Base-by-base conservation (phyloP, 495 filamentous ascomycete genomes). In the Extremus antarcticus region DNA sequence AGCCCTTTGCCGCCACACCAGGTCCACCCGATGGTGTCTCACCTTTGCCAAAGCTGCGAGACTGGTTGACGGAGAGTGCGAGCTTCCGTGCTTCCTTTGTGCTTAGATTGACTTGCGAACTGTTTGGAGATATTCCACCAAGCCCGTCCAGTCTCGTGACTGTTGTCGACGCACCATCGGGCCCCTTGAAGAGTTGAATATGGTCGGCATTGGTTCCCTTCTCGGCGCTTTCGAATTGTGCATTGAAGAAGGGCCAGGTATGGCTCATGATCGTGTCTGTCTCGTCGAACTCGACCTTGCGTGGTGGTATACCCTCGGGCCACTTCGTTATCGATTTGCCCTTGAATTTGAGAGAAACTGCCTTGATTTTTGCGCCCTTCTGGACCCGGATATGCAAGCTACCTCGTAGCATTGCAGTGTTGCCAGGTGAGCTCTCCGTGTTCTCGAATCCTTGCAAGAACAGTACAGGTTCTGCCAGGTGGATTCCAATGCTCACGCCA, bases 271-370 rank as follows among this genome's bases (percentile, higher is more conserved):
- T 76, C 8, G 76, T 80, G 70, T 90, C 79, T 70, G 79, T 87
- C 56, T 98, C 91, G 64, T 81, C 83, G 56, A 86, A 84, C 52
- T 94, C 85, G 0, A 83, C 74, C 67, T 94, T 96, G 58, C 79
- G 78, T 1, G 92, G 94, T 4, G 92, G 94, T 20, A 98, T 95
- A 29, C 91, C 92, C 75, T 98, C 92, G 20, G 94, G 92, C 92
- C 92, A 98, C 65, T 95, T 89, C 0, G 92, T 98, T 58, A 85
- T 82, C 1, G 89, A 85, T 65, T 84, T 85, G 17, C 91, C 92
- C 25, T 81, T 78, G 61, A 98, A 90, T 60, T 84, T 87, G 47
- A 98, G 73, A 3, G 86, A 87, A 25, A 98, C 79, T n/a, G 89
- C 83, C 74, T 94, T 96, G 56, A 98, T 85, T 73, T 98, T 98